Base-by-base conservation (phyloP, 1,284 basidiomycete genomes). In the Leccinum brunneo-olivaceum region DNA sequence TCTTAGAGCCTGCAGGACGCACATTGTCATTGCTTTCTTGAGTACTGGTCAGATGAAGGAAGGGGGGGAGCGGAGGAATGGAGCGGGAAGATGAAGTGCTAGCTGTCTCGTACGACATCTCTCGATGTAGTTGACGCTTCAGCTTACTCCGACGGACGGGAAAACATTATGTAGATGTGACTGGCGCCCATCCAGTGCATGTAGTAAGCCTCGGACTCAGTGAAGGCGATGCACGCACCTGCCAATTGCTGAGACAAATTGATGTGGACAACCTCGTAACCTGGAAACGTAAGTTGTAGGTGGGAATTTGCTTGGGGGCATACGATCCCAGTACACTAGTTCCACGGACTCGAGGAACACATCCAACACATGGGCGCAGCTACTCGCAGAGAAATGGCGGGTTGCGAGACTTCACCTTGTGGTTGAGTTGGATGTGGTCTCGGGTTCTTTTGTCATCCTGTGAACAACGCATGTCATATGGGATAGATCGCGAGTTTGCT, bases 61-160 rank as follows among this genome's bases (percentile, higher is more conserved):
- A 53, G 3, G 45, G 47, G 24, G 55, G 57, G 24, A 60, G 55
- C 28, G 25, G 14, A 37, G 43, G 37, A 34, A 25, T 32, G 15
- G 35, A 34, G n/a, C 44, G 27, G 37, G 40, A 44, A 33, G 40
- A 55, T 14, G 41, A 48, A 27, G 35, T 23, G 32, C 18, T 12
- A 27, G 44, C 16, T 27, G 38, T 43, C 32, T 34, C 44, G 23
- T 38, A 20, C 20, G 47, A 40, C 53, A 58, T 55, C 19, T 41
- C 24, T 45, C n/a, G 34, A 9, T 36, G 34, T 20, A 20, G 30
- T 34, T 34, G 34, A 24, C 21, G 38, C n/a, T 12, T 40, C 35
- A 10, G 34, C 23, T 34, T 27, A 23, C 34, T 42, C 14, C 36
- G 14, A 34, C n/a, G 35, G n/a, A 37, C 43, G 23, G 18, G 28